These are phyloP conservation scores for Fusarium transvaalense DNA, from an alignment of 2,329 filamentous ascomycete genomes.

Conservation along the genomic window DNA sequence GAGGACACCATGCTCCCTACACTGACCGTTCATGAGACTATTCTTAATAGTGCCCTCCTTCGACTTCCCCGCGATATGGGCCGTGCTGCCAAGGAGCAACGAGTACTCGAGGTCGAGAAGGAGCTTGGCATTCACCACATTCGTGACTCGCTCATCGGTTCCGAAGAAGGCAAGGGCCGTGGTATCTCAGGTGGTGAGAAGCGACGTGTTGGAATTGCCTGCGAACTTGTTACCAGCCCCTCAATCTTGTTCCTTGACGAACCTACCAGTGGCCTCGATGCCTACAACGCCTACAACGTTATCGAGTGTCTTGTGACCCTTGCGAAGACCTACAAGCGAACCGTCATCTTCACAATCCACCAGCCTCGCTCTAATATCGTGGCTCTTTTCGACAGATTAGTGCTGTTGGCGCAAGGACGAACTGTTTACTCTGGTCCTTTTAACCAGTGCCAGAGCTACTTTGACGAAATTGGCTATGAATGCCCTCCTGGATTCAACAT, in stretches of 20 bases:
- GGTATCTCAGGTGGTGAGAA: constrained; percentile 98
- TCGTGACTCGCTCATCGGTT: constrained; percentile 93
- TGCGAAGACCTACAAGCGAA: constrained; percentile 96
- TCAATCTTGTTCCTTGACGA: constrained; percentile 98
- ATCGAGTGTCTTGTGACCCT: constrained; percentile 94
- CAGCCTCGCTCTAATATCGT: constrained; percentile 98
- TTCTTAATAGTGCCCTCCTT: constrained; percentile 91
- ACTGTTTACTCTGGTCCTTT: constrained; percentile 96
- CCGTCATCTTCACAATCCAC: constrained; percentile 98
- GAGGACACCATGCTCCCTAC: constrained; percentile 98
- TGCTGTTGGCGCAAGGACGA: constrained; percentile 88
- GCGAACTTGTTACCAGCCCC: constrained; percentile 95
- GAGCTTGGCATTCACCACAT: constrained; percentile 96
- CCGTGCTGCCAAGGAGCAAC: constrained; percentile 85
- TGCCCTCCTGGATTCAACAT: constrained; percentile 99
- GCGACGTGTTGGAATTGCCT: constrained; percentile 94
- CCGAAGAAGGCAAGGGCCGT: constrained; percentile 91
- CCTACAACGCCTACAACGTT: constrained; percentile 98
- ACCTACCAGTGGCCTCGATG: constrained; percentile 94
- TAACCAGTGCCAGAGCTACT: constrained; percentile 88
- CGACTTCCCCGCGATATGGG: constrained; percentile 95
- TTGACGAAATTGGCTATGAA: constrained; percentile 89
- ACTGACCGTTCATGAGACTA: constrained; percentile 97
- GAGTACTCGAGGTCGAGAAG: constrained; percentile 92
- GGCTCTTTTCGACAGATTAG: constrained; percentile 92